Evolutionary conservation across 192 early-diverging fungal species (phyloP).

Genomic region (Phlyctochytrium bullatum): DNA sequence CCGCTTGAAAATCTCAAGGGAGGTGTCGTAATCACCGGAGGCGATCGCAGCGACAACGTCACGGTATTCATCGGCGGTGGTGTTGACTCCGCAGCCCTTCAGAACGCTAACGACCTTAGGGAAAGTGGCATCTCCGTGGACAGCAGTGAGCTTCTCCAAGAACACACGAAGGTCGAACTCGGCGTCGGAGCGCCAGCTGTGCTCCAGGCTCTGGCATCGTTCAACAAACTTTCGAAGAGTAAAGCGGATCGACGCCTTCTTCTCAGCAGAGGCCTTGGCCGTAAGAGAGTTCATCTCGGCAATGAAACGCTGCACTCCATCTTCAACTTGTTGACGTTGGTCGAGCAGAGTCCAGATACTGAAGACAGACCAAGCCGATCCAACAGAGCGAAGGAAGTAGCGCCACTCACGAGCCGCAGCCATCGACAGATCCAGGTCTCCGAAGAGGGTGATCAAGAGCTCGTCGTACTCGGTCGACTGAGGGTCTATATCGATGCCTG

Average conservation of each 20-base stretch:
- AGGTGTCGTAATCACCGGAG: slow-evolving; percentile 17
- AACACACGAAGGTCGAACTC: slow-evolving; percentile 15
- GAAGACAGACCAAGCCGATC: slow-evolving; percentile 16
- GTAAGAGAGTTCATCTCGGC: neutral
- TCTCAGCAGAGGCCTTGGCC: neutral
- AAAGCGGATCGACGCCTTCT: slow-evolving; percentile 9
- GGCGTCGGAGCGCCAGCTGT: slow-evolving; percentile 15
- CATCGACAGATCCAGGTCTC: slow-evolving; percentile 19
- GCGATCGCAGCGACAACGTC: slow-evolving; percentile 22
- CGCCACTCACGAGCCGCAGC: slow-evolving; percentile 21
- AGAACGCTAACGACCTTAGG: slow-evolving; percentile 6
- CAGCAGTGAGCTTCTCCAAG: slow-evolving; percentile 21
- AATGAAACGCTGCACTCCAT: slow-evolving; percentile 16
- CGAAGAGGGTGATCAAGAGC: slow-evolving; percentile 17
- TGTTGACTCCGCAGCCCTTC: slow-evolving; percentile 20
- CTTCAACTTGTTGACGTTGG: slow-evolving; percentile 23
- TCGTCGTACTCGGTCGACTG: slow-evolving; percentile 15
- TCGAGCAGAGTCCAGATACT: slow-evolving; percentile 23
- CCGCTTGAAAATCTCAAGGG: slow-evolving; percentile 20
- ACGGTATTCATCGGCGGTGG: slow-evolving; percentile 16
- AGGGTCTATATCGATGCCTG: slow-evolving; percentile 18
- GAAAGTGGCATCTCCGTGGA: slow-evolving; percentile 7
- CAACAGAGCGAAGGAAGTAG: slow-evolving; percentile 19
- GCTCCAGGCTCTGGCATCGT: slow-evolving; percentile 16
- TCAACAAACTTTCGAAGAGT: slow-evolving; percentile 26